Conservation (phyloP, 2,329 filamentous ascomycete species). For the Colletotrichum paranaense region DNA sequence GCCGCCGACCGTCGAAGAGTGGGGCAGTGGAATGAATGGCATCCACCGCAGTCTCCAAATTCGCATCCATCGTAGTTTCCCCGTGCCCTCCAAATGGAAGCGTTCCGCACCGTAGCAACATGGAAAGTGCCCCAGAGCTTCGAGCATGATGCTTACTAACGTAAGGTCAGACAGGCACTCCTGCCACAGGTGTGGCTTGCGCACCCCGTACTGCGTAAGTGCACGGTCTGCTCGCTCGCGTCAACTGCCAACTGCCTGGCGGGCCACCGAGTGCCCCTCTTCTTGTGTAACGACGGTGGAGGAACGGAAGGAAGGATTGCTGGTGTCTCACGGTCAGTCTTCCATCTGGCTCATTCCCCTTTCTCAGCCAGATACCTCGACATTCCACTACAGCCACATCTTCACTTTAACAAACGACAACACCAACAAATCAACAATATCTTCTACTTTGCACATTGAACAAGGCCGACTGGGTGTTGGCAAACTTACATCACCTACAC, state of each 20-base stretch:
- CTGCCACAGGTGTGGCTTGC: neutral
- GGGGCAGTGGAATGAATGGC: conserved; percentile 19
- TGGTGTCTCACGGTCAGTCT: conserved; percentile 1
- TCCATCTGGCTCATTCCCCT: neutral
- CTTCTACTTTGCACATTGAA: neutral
- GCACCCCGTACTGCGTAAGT: neutral
- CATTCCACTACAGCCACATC: neutral
- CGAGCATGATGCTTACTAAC: conserved; percentile 1
- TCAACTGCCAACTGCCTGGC: neutral
- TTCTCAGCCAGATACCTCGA: neutral
- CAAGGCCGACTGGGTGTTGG: neutral
- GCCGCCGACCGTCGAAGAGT: conserved; percentile 3
- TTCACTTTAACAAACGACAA: neutral
- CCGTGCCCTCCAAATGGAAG: neutral
- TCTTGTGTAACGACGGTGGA: conserved; percentile 14
- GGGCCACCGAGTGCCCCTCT: conserved; percentile 25
- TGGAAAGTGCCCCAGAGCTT: neutral
- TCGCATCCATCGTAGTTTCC: neutral
- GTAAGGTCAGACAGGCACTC: neutral
- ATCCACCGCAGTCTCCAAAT: neutral
- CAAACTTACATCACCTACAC: neutral
- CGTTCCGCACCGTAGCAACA: conserved; percentile 11
- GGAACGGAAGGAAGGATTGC: neutral
- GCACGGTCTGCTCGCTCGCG: neutral
- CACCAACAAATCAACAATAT: neutral